Percentiles rank a stretch among this genome's conserved stretches.
phyloP scores from a whole-genome alignment of 106 monocot species.

The Chionographis japonica region DNA sequence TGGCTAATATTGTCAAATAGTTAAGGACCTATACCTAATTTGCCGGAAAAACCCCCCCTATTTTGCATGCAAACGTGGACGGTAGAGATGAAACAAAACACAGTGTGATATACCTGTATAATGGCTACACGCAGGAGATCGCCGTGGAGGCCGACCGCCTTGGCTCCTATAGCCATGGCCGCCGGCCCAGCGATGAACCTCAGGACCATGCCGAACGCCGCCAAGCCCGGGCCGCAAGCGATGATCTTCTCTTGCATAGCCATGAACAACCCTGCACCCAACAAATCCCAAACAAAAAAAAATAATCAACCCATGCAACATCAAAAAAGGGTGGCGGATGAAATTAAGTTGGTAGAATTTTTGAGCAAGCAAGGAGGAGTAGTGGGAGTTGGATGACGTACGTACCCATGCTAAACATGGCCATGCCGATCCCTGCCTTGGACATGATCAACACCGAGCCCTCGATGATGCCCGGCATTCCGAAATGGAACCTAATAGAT shows the following conservation, averaged over 20 bases:
- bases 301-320: no score
- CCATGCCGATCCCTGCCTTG: constrained; percentile 63
- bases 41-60: no score
- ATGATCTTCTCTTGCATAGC: constrained; percentile 77
- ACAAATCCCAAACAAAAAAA: no score
- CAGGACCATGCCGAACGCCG: constrained; percentile 41
- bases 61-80: no score
- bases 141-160: constrained; percentile 59
- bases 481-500: constrained; percentile 51
- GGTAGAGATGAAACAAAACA: no score
- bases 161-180: constrained; percentile 54
- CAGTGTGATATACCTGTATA: constrained; percentile 88
- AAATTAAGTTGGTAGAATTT: no score
- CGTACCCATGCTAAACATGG: constrained; percentile 82
- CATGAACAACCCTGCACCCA: constrained; percentile 67
- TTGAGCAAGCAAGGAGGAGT: no score
- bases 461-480: constrained; percentile 56
- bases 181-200: constrained; percentile 70
- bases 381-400: no score
- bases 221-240: constrained; percentile 45
- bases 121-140: constrained; percentile 62
- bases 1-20: no score
- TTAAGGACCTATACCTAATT: no score
- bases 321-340: no score
- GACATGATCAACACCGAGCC: constrained; percentile 71